Evolutionary conservation across 2,329 filamentous ascomycete genomes (phyloP), one percentile per base, ranked within the genome.

Genomic region (Alternaria solani): DNA sequence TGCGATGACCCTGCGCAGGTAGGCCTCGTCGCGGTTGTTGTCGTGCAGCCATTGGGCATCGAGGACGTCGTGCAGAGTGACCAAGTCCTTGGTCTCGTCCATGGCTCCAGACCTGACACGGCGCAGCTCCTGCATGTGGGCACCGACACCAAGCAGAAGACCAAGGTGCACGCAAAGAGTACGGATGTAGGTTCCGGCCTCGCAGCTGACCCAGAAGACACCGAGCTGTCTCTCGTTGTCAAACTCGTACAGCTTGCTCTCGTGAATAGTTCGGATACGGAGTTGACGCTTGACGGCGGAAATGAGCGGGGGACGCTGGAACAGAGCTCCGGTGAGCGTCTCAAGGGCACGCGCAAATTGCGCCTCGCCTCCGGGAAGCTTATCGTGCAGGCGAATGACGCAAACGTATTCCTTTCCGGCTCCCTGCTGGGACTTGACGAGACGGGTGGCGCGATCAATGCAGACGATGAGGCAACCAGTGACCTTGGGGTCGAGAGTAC

Each of bases 161-260:
- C 92, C 92, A 71, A 99, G 81, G 83, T 98, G 95, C 43, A 98
- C 94, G 82, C 95, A 98, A 48, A 99, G 89, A 38, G 95, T 99
- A 85, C 95, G 92, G 79, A 99, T 98, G 81, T 99, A 99, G 66
- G 95, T 99, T 79, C 95, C 95, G 59, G 93, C 95, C 83, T 99
- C 95, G 82, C 95, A 99, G 82, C 93, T 96, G 72, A 98, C 95
- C 94, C 95, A 98, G 87, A 99, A 99, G 57, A 98, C 94, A 81
- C 92, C 95, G 38, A 99, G 87, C 80, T 98, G 94, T 74, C 95
- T 90, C 76, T 98, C 94, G 78, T 99, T 98, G 85, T 99, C 95
- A 78, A 98, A 99, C 84, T 99, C 95, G 78, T 83, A 85, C 56
- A 98, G 86, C 84, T 96, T 96, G 88, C 91, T 96, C 83, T 98